Evolutionary conservation across 176 grass and related monocot genomes (phyloP), one percentile per base, ranked within the genome.

Genomic region (Triticum aestivum): DNA sequence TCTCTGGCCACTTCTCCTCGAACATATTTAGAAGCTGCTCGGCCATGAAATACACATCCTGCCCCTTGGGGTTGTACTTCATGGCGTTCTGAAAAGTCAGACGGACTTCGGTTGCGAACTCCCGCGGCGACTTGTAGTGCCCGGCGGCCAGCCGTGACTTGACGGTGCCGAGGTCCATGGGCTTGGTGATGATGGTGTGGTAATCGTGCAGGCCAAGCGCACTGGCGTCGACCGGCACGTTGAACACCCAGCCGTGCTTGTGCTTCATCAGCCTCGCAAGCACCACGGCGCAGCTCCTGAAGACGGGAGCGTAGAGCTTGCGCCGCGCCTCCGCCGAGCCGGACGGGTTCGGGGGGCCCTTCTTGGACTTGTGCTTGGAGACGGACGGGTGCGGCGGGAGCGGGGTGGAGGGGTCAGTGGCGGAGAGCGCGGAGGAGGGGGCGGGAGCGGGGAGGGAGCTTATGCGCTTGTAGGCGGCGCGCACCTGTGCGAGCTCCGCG

Each of bases 91-190:
- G 89, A 45, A 95, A 98, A 18, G 96, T 98, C 37, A 98, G 69
- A 2, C 93, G 85, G 39, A 98, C 93, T 38, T 98, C 93, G 4
- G 41, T 45, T 0, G 93, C 91, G 9, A 98, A 98, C 18, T 93
- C 89, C 41, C 84, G 84, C 0, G 93, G 96, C 0, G 84, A 89
- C 67, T 73, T 82, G 86, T 98, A 95, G 12, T 89, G 88, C 4
- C 84, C 88, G 6, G 89, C 92, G 0, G 47, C 74, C n/a, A 98
- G 85, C 41, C 90, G 87, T 32, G 64, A 87, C 74, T 89, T 91
- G 62, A 95, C 91, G 0, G 96, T 98, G 81, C 96, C 93, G 11
- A 98, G 91, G 88, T 95, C 93, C 96, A 98, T 98, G 44, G 96
- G 91, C 69, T 89, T 85, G 73, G 79, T 74, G 82, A 98, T 95